Evolutionary conservation across 2,329 filamentous ascomycete genomes (phyloP), one percentile per base, ranked within the genome.

Genomic region (Chalaropsis ovoidea): DNA sequence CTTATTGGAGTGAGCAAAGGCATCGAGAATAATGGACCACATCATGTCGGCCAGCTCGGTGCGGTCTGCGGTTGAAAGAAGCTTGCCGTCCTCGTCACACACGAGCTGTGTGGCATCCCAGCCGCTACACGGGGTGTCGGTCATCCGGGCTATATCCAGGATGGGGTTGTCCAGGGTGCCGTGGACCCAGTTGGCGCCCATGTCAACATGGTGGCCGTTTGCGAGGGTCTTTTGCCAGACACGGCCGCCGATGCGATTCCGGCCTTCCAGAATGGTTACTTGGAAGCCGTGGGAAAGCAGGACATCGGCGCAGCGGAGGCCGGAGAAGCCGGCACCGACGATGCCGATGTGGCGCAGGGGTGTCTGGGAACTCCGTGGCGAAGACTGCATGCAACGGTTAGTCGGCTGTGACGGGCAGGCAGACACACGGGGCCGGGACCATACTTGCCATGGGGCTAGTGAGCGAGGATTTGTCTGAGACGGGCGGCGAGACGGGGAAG

Each of bases 151-250:
- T 19, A 90, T 76, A 54, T 87, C 82, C 47, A 86, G 73, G 17
- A 90, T 87, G 0, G 87, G 86, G 71, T 90, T 91, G 68, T 85
- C 79, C 0, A 82, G 77, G 5, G 86, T 89, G 42, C 88, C 87
- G 68, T 91, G 87, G 63, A 91, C 89, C 87, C 87, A 91, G 70
- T 90, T 91, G n/a, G 87, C 86, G 0, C 88, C 88, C 41, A 82
- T 73, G 69, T 85, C 82, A n/a, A 83, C 78, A 7, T 78, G 69
- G 39, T 77, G 75, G 0, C 79, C 79, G 47, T 80, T 81, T 13
- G 75, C 74, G 2, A 85, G 75, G 24, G 71, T 73, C 62, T 77
- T 74, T 70, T 85, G 82, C 65, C 79, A 75, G 39, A 88, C 77
- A 41, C 87, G 80, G 1, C 87, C 87, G 11, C 87, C 87, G 47